phyloP scores from a whole-genome alignment of 2,329 filamentous ascomycete species.

The Xylaria sp. region DNA sequence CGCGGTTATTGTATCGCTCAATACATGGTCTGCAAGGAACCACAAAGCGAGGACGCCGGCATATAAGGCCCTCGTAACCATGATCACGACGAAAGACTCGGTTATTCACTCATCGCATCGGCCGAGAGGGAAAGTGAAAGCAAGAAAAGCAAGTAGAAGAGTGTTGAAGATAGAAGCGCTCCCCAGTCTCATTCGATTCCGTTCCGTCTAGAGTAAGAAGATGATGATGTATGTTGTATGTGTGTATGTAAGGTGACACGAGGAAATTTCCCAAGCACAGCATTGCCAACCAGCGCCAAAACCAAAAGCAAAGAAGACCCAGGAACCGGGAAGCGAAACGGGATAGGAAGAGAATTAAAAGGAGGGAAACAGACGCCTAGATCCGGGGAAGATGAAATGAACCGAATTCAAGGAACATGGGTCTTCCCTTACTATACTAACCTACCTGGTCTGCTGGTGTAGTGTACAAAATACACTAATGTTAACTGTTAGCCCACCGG shows the following conservation, averaged over 20 bases:
- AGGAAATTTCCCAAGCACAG: slow-evolving; percentile 4
- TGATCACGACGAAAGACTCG: slow-evolving; percentile 30
- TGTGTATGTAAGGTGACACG: slow-evolving; percentile 6
- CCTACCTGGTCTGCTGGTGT: background rate
- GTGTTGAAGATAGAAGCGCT: background rate
- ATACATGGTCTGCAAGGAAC: slow-evolving; percentile 23
- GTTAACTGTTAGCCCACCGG: slow-evolving; percentile 22
- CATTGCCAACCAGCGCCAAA: slow-evolving; percentile 22
- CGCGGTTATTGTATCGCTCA: slow-evolving; percentile 15
- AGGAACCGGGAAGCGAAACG: slow-evolving; percentile 18
- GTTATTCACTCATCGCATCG: slow-evolving; percentile 32
- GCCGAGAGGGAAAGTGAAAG: background rate
- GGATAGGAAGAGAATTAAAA: slow-evolving; percentile 8
- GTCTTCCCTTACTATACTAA: slow-evolving; percentile 17
- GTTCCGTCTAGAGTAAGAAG: slow-evolving; percentile 14
- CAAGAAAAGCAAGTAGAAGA: background rate
- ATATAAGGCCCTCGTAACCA: slow-evolving; percentile 24
- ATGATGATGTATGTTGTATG: background rate
- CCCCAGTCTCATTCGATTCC: background rate
- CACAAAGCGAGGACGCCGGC: slow-evolving; percentile 28
- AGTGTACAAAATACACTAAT: slow-evolving; percentile 15
- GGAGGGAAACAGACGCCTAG: background rate
- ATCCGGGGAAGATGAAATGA: slow-evolving; percentile 17
- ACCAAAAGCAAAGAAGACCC: background rate
- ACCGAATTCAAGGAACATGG: slow-evolving; percentile 9